Evolutionary conservation across 2,329 filamentous ascomycete genomes (phyloP), one percentile per base, ranked within the genome.

Genomic region (Aspergillus glaucus): DNA sequence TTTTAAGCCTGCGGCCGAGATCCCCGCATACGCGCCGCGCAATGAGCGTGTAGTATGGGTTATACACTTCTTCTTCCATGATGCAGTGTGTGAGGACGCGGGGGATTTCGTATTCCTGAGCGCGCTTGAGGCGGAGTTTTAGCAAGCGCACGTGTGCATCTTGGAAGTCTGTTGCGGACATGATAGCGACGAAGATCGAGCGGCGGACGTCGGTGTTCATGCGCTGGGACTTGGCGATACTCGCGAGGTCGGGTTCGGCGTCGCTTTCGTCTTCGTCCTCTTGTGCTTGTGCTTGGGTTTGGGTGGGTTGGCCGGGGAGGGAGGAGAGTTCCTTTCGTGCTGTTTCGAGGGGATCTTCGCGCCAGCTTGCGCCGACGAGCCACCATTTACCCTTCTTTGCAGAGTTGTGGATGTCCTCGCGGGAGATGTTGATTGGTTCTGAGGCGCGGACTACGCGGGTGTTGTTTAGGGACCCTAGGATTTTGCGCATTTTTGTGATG

Each of bases 351-450:
- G 66, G 65, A 40, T 72, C 65, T 49, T 73, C 69, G 37, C 74
- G 75, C 81, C 92, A 96, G 67, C 90, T 95, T n/a, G 93, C 92
- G 45, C 93, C 93, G 4, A 97, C 88, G 17, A 97, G 81, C 93
- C 93, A 98, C 93, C 93, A 98, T 73, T 95, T 96, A 1, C 93
- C 93, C 63, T 85, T 87, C 64, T 87, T 92, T 37, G 92, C 87
- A 0, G 86, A 85, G 53, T 91, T 82, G 54, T 83, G 83, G 45
- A 98, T 88, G 61, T 98, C 93, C 34, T 79, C 77, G 3, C 96
- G 77, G 9, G 87, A 84, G 49, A 96, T 84, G 7, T 88, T 83
- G 51, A 98, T 77, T 3, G 93, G 89, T 51, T 94, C 88, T 3
- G 81, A 85, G 6, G 85, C 84, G 55, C 88, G 89, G 50, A 87